phyloP scores from a whole-genome alignment of 2,329 filamentous ascomycete species.

The Mollisia scopiformis region DNA sequence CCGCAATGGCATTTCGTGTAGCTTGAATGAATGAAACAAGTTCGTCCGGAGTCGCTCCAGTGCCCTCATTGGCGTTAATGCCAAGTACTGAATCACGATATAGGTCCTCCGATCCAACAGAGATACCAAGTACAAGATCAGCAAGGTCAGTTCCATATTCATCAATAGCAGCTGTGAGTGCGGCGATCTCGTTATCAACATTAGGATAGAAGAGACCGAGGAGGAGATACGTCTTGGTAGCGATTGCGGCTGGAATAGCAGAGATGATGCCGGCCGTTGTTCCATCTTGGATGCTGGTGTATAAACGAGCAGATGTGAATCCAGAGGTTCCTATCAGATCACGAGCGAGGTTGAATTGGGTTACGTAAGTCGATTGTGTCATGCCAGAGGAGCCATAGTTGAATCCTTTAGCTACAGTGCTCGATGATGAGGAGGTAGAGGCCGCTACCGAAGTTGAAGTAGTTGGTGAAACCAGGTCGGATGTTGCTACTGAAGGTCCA shows the following conservation, averaged over 20 bases:
- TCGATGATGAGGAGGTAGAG: constrained; percentile 38
- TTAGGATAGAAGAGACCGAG: constrained; percentile 75
- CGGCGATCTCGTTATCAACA: constrained; percentile 74
- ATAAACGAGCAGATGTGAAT: constrained; percentile 70
- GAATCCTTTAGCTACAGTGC: constrained; percentile 59
- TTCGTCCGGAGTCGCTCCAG: constrained; percentile 47
- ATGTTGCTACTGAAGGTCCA: not conserved
- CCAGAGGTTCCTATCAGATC: constrained; percentile 64
- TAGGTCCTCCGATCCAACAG: constrained; percentile 81
- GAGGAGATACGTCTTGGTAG: constrained; percentile 74
- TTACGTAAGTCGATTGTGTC: constrained; percentile 64
- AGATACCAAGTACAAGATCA: constrained; percentile 75
- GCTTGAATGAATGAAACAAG: constrained; percentile 59
- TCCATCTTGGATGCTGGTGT: constrained; percentile 52
- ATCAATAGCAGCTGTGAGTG: constrained; percentile 67
- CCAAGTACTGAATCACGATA: constrained; percentile 55
- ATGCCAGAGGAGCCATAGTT: constrained; percentile 69
- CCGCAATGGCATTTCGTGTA: constrained; percentile 5
- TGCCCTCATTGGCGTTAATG: not conserved
- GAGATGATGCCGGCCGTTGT: constrained; percentile 52
- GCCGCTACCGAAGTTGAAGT: not conserved
- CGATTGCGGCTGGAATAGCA: constrained; percentile 80
- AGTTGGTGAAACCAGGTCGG: not conserved
- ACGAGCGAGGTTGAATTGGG: constrained; percentile 68
- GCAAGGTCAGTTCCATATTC: constrained; percentile 65